Evolutionary conservation across 169 alveolate species (phyloP).

Genomic region (Plasmodium berghei): DNA sequence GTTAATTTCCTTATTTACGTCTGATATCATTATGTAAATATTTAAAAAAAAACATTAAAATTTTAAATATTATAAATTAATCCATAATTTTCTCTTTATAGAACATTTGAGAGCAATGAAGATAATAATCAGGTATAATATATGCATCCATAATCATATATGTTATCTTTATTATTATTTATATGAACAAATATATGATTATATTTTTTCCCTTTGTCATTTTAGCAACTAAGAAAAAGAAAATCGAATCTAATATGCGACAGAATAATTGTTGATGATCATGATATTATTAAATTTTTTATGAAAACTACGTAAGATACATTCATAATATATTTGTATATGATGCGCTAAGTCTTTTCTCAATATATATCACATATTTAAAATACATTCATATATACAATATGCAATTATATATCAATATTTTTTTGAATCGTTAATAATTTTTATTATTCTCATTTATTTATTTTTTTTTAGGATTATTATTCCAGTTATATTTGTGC

Average conservation of each 20-base stretch:
- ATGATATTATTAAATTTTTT: slow-evolving; percentile 63
- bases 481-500: slow-evolving; percentile 63
- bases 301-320: slow-evolving; percentile 45
- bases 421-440: not conserved
- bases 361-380: not conserved
- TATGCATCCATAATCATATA: not conserved
- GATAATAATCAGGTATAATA: slow-evolving; percentile 32
- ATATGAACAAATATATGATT: not conserved
- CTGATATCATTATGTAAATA: no score
- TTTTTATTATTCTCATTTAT: not conserved
- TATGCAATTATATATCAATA: not conserved
- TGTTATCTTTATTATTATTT: not conserved
- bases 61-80: no score
- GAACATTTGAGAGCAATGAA: slow-evolving; percentile 10
- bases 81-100: not conserved
- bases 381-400: not conserved
- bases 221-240: slow-evolving; percentile 55
- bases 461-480: slow-evolving; percentile 57
- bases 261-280: slow-evolving; percentile 59
- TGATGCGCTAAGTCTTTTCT: no score
- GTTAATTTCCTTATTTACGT: no score
- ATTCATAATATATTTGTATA: not conserved
- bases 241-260: slow-evolving; percentile 47
- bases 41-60: no score
- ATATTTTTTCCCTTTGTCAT: not conserved